Evolutionary conservation across 495 filamentous ascomycete genomes (phyloP).

Genomic region (Penicillium tannophilum): DNA sequence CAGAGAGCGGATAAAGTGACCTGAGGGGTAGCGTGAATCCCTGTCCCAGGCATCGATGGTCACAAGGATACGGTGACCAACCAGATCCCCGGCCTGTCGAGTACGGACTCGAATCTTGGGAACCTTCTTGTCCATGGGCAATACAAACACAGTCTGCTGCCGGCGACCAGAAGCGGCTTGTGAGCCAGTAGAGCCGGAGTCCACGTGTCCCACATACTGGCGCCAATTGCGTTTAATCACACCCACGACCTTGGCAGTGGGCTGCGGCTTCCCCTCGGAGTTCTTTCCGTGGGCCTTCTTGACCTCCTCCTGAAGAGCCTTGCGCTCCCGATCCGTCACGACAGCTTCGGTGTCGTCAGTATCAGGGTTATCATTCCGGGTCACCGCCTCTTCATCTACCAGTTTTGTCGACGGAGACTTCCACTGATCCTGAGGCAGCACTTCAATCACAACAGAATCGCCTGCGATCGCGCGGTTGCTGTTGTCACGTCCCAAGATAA

Average conservation of each 20-base stretch:
- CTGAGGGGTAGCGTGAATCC: slow-evolving; percentile 86
- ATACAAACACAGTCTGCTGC: slow-evolving; percentile 89
- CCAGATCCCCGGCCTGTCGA: slow-evolving; percentile 79
- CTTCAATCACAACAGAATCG: slow-evolving; percentile 88
- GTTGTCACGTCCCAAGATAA: slow-evolving; percentile 92
- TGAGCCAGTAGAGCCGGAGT: slow-evolving; percentile 77
- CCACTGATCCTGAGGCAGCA: slow-evolving; percentile 93
- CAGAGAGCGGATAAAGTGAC: slow-evolving; percentile 90
- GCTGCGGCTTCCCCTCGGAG: slow-evolving; percentile 78
- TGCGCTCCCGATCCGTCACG: slow-evolving; percentile 81
- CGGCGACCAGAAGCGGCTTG: slow-evolving; percentile 69
- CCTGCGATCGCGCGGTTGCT: slow-evolving; percentile 92
- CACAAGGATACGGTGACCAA: slow-evolving; percentile 92
- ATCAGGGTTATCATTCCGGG: slow-evolving; percentile 90
- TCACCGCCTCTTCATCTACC: slow-evolving; percentile 90
- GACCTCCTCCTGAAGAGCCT: slow-evolving; percentile 86
- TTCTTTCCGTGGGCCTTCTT: slow-evolving; percentile 79
- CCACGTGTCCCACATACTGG: slow-evolving; percentile 95
- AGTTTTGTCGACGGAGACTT: slow-evolving; percentile 93
- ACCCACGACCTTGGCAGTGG: slow-evolving; percentile 91
- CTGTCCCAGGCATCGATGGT: slow-evolving; percentile 95
- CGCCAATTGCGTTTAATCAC: slow-evolving; percentile 95
- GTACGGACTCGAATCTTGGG: slow-evolving; percentile 94
- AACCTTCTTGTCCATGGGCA: slow-evolving; percentile 96
- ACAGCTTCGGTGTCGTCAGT: slow-evolving; percentile 74